Conservation (phyloP, 805 yeast genomes). For the Teunomyces kruisii region DNA sequence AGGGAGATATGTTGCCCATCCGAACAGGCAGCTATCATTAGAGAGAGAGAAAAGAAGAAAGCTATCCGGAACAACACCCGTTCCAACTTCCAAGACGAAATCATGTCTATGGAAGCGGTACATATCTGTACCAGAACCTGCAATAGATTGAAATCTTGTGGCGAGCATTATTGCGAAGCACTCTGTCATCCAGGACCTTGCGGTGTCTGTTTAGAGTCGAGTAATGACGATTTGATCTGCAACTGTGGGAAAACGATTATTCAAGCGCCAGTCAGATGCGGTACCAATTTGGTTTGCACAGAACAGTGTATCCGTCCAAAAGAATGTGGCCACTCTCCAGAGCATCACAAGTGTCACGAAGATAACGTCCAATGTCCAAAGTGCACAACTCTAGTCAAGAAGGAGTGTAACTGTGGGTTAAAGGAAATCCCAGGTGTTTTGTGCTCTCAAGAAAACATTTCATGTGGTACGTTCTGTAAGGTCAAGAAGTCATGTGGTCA, state of each 20-base stretch:
- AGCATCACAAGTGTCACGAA: slow-evolving; percentile 75
- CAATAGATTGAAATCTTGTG: slow-evolving; percentile 60
- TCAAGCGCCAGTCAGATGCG: slow-evolving; percentile 84
- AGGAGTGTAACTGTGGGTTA: slow-evolving; percentile 62
- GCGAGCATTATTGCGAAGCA: slow-evolving; percentile 61
- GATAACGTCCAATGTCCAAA: slow-evolving; percentile 66
- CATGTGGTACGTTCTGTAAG: slow-evolving; percentile 52
- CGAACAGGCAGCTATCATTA: slow-evolving; percentile 57
- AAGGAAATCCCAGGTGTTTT: slow-evolving; percentile 57
- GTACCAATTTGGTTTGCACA: slow-evolving; percentile 61
- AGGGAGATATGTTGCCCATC: slow-evolving; percentile 64
- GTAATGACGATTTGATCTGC: slow-evolving; percentile 76
- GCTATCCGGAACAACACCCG: slow-evolving; percentile 46
- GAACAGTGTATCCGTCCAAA: slow-evolving; percentile 60
- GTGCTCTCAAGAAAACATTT: slow-evolving; percentile 67
- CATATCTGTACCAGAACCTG: slow-evolving; percentile 75
- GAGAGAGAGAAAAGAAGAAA: slow-evolving; percentile 55
- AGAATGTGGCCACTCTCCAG: slow-evolving; percentile 70
- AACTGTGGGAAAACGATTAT: slow-evolving; percentile 78
- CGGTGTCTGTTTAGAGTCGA: slow-evolving; percentile 75
- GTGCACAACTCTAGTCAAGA: slow-evolving; percentile 62
- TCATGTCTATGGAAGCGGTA: slow-evolving; percentile 62
- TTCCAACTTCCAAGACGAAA: slow-evolving; percentile 45
- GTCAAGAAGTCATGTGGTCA: slow-evolving; percentile 40
- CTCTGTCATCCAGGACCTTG: slow-evolving; percentile 82